Conservation (phyloP, 1,284 basidiomycete genomes). For the Stygiomarasmius scandens region DNA sequence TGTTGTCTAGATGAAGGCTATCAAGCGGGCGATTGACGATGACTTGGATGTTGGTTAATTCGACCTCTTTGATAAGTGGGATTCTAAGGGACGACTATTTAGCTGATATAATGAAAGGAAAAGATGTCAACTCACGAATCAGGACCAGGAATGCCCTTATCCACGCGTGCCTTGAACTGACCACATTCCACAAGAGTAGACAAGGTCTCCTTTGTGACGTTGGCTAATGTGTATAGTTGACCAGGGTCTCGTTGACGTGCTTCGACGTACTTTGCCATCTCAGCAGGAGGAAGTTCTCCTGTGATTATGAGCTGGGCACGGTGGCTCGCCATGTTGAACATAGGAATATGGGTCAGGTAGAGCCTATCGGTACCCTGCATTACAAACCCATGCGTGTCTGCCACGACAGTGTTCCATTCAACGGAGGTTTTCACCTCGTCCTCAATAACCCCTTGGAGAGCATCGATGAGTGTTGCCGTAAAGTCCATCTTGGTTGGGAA, state of each 20-base stretch:
- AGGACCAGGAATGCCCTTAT: slow-evolving; percentile 6
- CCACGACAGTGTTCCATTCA: slow-evolving; percentile 32
- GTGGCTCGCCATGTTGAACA: slow-evolving; percentile 42
- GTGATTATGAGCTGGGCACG: slow-evolving; percentile 42
- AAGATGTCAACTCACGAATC: slow-evolving; percentile 9
- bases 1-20: slow-evolving; percentile 22
- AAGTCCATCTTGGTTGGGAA: slow-evolving; percentile 41
- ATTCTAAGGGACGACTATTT: too few relatives aligned
- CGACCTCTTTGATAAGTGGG: slow-evolving; percentile 1
- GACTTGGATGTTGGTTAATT: slow-evolving; percentile 31
- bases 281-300: slow-evolving; percentile 28
- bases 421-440: slow-evolving; percentile 33
- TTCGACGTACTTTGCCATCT: slow-evolving; percentile 20
- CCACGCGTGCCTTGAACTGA: slow-evolving; percentile 7
- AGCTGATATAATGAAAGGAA: too few relatives aligned
- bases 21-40: slow-evolving; percentile 31
- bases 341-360: slow-evolving; percentile 38
- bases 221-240: slow-evolving; percentile 24
- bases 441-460: slow-evolving; percentile 35
- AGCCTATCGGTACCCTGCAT: slow-evolving; percentile 41
- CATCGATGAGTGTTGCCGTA: slow-evolving; percentile 32
- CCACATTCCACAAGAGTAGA: slow-evolving; percentile 15
- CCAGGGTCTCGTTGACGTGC: slow-evolving; percentile 24
- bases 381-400: slow-evolving; percentile 39
- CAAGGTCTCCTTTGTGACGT: slow-evolving; percentile 15